phyloP scores from a whole-genome alignment of 73 alveolate species.

The Paramecium primaurelia region DNA sequence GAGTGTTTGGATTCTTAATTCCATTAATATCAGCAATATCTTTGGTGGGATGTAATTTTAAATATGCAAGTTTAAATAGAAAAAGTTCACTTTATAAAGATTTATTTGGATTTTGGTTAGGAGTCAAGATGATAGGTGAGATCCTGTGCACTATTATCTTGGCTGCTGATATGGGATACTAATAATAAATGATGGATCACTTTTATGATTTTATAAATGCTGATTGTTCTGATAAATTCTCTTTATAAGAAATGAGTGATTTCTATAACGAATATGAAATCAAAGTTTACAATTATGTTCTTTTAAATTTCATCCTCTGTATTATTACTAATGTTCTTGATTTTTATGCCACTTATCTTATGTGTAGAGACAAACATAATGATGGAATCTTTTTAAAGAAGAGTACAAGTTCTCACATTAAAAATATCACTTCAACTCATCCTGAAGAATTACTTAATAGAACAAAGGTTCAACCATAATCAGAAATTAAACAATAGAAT shows the following conservation, averaged over 20 bases:
- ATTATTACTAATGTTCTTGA: neutral
- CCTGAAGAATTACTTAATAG: neutral
- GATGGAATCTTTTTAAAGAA: neutral
- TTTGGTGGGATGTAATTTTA: neutral
- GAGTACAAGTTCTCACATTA: neutral
- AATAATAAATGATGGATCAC: neutral
- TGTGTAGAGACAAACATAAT: neutral
- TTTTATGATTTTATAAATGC: neutral
- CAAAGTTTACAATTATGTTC: constrained; percentile 5
- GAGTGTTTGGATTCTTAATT: constrained; percentile 18
- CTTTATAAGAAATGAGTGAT: neutral
- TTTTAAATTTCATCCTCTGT: neutral
- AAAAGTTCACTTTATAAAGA: neutral
- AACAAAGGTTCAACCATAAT: neutral
- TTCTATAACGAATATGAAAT: neutral
- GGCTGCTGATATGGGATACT: constrained; percentile 11
- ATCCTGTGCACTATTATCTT: neutral
- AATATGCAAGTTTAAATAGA: neutral
- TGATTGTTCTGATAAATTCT: neutral
- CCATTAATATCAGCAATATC: neutral
- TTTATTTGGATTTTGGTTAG: constrained; percentile 19
- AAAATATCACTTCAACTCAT: neutral
- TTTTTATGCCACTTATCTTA: neutral
- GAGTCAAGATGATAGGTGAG: neutral
- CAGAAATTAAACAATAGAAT: neutral